A percentile compares a stretch with the other conserved stretches of the same genome.
These are phyloP conservation scores for Myriangium duriaei DNA, from an alignment of 2,329 filamentous ascomycete genomes.

Conservation along the genomic window DNA sequence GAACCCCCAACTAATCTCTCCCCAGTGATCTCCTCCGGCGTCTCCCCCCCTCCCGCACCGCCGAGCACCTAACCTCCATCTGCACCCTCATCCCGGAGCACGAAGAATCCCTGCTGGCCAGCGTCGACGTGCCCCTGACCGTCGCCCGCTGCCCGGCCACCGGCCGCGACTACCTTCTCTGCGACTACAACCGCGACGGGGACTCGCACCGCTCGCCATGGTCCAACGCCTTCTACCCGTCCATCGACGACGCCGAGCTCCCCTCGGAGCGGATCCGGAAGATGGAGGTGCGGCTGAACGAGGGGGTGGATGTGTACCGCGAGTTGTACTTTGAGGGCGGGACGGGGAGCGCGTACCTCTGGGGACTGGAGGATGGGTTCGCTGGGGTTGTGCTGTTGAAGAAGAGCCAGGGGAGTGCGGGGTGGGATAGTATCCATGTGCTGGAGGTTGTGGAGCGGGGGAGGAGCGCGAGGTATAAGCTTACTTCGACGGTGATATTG, in stretches of 20 bases:
- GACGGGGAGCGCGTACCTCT: constrained; percentile 92
- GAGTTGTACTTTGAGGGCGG: constrained; percentile 97
- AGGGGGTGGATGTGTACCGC: constrained; percentile 92
- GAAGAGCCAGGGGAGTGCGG: constrained; percentile 45
- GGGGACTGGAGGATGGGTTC: constrained; percentile 96
- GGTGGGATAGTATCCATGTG: constrained; percentile 98
- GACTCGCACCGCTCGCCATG: constrained; percentile 97
- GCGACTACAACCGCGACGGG: constrained; percentile 98
- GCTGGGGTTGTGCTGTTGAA: constrained; percentile 91
- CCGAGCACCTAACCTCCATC: constrained; percentile 76
- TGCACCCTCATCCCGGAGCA: constrained; percentile 81
- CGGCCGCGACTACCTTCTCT: constrained; percentile 90
- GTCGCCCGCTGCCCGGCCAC: constrained; percentile 76
- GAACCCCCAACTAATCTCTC: constrained; percentile 11
- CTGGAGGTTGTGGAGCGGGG: constrained; percentile 76
- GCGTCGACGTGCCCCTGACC: constrained; percentile 88
- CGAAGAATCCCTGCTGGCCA: constrained; percentile 93
- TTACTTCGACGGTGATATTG: constrained; percentile 92
- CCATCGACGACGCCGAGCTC: constrained; percentile 62
- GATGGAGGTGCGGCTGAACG: constrained; percentile 89
- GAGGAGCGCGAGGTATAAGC: constrained; percentile 88
- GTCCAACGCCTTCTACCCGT: constrained; percentile 96
- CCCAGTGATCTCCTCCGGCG: constrained; percentile 90
- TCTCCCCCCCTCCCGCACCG: constrained; percentile 86
- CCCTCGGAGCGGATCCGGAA: constrained; percentile 82